Conservation (phyloP, 129 eudicot genomes). For the Arctium lappa region DNA sequence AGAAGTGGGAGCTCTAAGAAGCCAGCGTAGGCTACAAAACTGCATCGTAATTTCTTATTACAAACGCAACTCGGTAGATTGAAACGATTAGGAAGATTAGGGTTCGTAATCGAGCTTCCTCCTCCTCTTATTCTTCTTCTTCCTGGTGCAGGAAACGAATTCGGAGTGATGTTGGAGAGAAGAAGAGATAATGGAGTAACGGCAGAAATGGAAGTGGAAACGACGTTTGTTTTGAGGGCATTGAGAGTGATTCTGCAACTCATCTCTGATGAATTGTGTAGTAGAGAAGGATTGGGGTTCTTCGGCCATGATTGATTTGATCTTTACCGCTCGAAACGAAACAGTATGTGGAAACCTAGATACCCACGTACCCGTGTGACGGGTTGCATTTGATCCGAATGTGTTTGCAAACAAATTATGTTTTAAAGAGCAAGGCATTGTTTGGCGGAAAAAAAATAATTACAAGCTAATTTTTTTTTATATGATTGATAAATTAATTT, state of each 20-base stretch:
- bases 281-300: constrained; percentile 5
- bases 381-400: not conserved
- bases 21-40: not conserved
- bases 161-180: not conserved
- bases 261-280: constrained; percentile 16
- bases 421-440: too few species aligned
- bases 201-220: constrained; percentile 8
- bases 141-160: constrained; percentile 2
- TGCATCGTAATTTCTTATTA: constrained; percentile 1
- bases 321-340: constrained; percentile 15
- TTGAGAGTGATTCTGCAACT: constrained; percentile 28
- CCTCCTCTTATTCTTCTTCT: not conserved
- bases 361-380: constrained; percentile 19
- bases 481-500: too few species aligned
- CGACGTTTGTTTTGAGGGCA: not conserved
- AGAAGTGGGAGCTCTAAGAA: constrained; percentile 47
- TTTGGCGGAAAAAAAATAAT: too few species aligned
- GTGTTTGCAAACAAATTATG: too few species aligned
- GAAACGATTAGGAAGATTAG: not conserved
- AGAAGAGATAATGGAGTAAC: constrained; percentile 8
- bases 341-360: constrained; percentile 21
- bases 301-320: not conserved
- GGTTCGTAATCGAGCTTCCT: constrained; percentile 18
- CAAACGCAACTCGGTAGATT: not conserved
- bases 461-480: too few species aligned